Percentiles rank a stretch among this genome's conserved stretches.
These are phyloP conservation scores for Suillus lakei DNA, from an alignment of 768 basidiomycete species.

Conservation along the genomic window DNA sequence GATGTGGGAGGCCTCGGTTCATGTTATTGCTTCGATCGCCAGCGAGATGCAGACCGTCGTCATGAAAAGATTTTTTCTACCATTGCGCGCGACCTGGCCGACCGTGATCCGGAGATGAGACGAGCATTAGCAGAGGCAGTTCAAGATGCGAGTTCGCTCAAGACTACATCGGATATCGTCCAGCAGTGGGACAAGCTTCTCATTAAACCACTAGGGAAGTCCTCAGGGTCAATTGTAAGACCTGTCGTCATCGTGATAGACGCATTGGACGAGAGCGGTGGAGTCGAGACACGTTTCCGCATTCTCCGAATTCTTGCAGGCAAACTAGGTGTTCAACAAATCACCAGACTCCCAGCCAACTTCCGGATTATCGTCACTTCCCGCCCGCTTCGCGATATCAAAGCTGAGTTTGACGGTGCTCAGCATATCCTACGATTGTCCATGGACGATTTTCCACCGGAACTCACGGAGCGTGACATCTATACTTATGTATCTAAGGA, in stretches of 20 bases:
- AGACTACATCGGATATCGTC: not conserved
- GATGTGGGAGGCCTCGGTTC: slow-evolving; percentile 1
- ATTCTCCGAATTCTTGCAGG: slow-evolving; percentile 16
- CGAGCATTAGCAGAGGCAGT: not conserved
- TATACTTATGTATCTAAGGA: not conserved
- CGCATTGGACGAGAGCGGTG: slow-evolving; percentile 23
- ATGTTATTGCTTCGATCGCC: not conserved
- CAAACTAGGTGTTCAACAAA: not conserved
- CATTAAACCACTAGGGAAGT: slow-evolving; percentile 14
- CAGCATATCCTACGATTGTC: not conserved
- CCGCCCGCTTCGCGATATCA: slow-evolving; percentile 14
- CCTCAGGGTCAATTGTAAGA: slow-evolving; percentile 9
- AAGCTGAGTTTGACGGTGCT: not conserved
- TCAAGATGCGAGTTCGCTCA: not conserved
- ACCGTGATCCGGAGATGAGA: not conserved
- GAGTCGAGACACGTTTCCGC: not conserved
- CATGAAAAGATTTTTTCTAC: not conserved
- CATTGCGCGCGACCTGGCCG: not conserved
- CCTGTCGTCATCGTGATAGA: slow-evolving; percentile 32
- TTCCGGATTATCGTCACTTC: slow-evolving; percentile 12
- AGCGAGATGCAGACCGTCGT: too few species aligned
- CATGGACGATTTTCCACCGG: slow-evolving; percentile 7
- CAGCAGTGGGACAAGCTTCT: slow-evolving; percentile 23
- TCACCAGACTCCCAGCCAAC: slow-evolving; percentile 4
- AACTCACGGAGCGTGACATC: not conserved